Evolutionary conservation across 345 rosid genomes (phyloP), one percentile per base, ranked within the genome.

Genomic region (Pistacia atlantica): DNA sequence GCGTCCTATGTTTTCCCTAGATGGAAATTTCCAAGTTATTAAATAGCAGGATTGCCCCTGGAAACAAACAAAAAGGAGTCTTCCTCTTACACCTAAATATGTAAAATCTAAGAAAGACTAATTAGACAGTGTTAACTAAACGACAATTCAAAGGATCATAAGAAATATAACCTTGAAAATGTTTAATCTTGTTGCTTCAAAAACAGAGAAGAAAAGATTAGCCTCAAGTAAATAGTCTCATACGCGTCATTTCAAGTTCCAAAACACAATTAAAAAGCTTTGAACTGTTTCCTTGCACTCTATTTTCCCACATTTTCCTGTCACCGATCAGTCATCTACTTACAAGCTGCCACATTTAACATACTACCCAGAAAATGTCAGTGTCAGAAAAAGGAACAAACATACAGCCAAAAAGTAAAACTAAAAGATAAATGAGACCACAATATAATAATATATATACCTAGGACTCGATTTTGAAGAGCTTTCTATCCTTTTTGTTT

Each of bases 391-490:
- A 33, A 37, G 5, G 18, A 33, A 55, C 5, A 18, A 63, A 25
- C 1, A 25, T 56, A 3, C 13, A 56, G 5, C 42, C 20, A 65
- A 3, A 64, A 64, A 14, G 11, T 20, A 20, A 45, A 66, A 45
- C 25, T 9, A 45, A n/a, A 45, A 20, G 2, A n/a, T n/a, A 18
- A 8, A 17, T 38, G 2, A 18, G n/a, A 65, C 14, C 42, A 22
- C n/a, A n/a, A n/a, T n/a, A n/a, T n/a, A n/a, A n/a, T n/a, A n/a
- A n/a, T n/a, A n/a, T n/a, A n/a, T n/a, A n/a, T 17, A 52, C 73
- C 73, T 69, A 69, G 73, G 16, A 55, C 17, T 55, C 14, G 48
- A 69, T 18, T 69, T 52, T 69, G 62, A 54, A 54, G 49, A 1
- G 12, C 2, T 22, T 48, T 10, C 25, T 49, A n/a, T 9, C 11